Evolutionary conservation across 2,329 filamentous ascomycete species (phyloP).

Genomic region (Tricladium varicosporioides): DNA sequence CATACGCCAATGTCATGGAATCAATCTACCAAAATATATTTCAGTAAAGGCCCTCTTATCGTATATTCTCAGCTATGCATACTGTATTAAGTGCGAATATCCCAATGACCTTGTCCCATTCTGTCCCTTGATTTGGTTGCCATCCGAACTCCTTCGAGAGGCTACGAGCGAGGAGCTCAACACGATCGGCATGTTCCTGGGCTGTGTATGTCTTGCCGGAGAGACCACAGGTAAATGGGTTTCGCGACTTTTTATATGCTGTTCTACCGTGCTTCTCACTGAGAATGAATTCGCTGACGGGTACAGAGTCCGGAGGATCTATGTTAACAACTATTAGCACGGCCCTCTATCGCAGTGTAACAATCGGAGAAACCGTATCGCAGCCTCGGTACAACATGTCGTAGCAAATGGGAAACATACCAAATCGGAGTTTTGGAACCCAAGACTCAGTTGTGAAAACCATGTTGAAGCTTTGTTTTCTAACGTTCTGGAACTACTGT

Average conservation of each 20-base stretch:
- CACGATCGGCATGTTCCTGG: slow-evolving; percentile 60
- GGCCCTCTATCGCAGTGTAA: not conserved
- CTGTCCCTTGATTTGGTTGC: slow-evolving; percentile 64
- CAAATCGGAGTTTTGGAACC: slow-evolving; percentile 57
- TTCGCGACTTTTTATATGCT: slow-evolving; percentile 59
- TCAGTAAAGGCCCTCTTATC: not conserved
- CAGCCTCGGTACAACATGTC: not conserved
- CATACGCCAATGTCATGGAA: slow-evolving; percentile 69
- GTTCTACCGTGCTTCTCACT: slow-evolving; percentile 68
- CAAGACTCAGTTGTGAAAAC: slow-evolving; percentile 59
- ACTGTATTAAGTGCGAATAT: slow-evolving; percentile 82
- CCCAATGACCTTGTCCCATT: slow-evolving; percentile 79
- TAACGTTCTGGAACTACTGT: not conserved
- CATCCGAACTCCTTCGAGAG: slow-evolving; percentile 71
- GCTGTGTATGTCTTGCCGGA: slow-evolving; percentile 66
- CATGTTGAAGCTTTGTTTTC: slow-evolving; percentile 21
- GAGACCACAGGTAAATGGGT: slow-evolving; percentile 76
- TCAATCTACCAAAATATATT: slow-evolving; percentile 55
- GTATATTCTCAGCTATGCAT: slow-evolving; percentile 29
- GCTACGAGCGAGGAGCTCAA: slow-evolving; percentile 65
- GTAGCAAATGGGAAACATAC: slow-evolving; percentile 35
- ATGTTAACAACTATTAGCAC: not conserved
- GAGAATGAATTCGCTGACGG: slow-evolving; percentile 75
- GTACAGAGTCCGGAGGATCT: slow-evolving; percentile 63
- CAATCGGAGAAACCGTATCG: not conserved